A percentile compares a stretch with the other conserved stretches of the same genome.
Evolutionary conservation across 1,139 yeast species (phyloP).

Genomic region (Taiozyma sp.): DNA sequence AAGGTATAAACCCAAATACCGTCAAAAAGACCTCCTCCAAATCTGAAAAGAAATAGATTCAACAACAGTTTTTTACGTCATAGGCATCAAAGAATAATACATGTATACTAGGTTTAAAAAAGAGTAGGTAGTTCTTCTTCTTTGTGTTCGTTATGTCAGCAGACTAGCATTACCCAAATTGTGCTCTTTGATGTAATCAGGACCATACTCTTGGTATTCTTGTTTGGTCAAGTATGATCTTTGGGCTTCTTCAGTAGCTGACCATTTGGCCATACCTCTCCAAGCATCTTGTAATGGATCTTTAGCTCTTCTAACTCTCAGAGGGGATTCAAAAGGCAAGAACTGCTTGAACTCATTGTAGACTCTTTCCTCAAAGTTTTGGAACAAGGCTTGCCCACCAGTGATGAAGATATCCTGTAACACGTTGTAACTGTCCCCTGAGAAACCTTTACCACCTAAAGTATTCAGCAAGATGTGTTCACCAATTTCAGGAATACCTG

Average conservation of each 20-base stretch:
- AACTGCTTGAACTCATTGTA: conserved; percentile 60
- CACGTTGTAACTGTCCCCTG: conserved; percentile 47
- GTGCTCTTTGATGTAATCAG: conserved; percentile 87
- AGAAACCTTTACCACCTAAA: conserved; percentile 46
- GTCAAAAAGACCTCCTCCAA: conserved; percentile 1
- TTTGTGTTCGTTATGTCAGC: conserved; percentile 2
- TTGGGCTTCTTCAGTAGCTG: conserved; percentile 42
- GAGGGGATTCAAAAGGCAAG: conserved; percentile 63
- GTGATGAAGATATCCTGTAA: conserved; percentile 57
- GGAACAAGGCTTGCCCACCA: conserved; percentile 76
- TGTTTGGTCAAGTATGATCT: conserved; percentile 52
- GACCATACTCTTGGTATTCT: conserved; percentile 86
- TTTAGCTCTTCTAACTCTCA: conserved; percentile 58
- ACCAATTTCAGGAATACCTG: conserved; percentile 78
- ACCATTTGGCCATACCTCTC: conserved; percentile 91
- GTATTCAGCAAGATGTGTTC: conserved; percentile 63
- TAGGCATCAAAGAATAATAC: not conserved
- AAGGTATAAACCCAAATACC: conserved; percentile 69
- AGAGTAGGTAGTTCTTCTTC: not conserved
- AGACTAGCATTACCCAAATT: conserved; percentile 56
- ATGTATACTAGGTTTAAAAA: conserved; percentile 1
- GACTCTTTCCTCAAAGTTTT: conserved; percentile 64
- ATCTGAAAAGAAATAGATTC: not conserved
- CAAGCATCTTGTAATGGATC: conserved; percentile 82
- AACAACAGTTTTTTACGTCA: not conserved